Evolutionary conservation across 208 protist genomes (phyloP), one percentile per base, ranked within the genome.

Genomic region (Leishmania aethiopica): DNA sequence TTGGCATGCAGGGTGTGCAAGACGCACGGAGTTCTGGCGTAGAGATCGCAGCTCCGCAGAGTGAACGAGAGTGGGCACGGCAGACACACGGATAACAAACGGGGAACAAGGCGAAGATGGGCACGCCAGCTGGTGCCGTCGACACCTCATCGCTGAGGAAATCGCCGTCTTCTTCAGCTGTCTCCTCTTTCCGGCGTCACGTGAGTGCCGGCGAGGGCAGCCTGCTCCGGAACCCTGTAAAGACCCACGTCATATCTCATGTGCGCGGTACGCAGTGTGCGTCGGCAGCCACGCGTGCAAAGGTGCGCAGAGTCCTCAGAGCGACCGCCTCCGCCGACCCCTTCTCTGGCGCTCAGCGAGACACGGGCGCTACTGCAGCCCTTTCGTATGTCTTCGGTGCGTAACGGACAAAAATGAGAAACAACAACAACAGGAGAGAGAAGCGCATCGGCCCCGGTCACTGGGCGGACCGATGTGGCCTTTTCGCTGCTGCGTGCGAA

Each of bases 381-480:
- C 25, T 45, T 62, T 77, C n/a, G 28, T n/a, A 17, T 28, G 4
- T 35, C 1, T 72, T 35, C 47, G 45, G 8, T 47, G 28, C 11
- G 37, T 53, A 71, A 71, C 15, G 15, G n/a, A 37, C 7, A 69
- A 8, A 79, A 70, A 57, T 51, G 60, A 45, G 62, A 83, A 83
- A 78, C 35, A 78, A 40, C 35, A 78, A 37, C 49, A 40, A 74
- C 75, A 42, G 22, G 5, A 77, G 76, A 47, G 25, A 69, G n/a
- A 55, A 64, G 32, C 19, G n/a, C 6, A 47, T 32, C 17, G 35
- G 15, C 22, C 17, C 6, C 37, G 32, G 42, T 49, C 4, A 45
- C 7, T 49, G 25, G 13, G 66, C 19, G 37, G 22, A n/a, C 32
- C 15, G 37, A 42, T 47, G 66, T 49, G 19, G 32, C 66, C 28